Evolutionary conservation across 805 yeast species (phyloP), one percentile per base, ranked within the genome.

Genomic region (Candida odintsovae): DNA sequence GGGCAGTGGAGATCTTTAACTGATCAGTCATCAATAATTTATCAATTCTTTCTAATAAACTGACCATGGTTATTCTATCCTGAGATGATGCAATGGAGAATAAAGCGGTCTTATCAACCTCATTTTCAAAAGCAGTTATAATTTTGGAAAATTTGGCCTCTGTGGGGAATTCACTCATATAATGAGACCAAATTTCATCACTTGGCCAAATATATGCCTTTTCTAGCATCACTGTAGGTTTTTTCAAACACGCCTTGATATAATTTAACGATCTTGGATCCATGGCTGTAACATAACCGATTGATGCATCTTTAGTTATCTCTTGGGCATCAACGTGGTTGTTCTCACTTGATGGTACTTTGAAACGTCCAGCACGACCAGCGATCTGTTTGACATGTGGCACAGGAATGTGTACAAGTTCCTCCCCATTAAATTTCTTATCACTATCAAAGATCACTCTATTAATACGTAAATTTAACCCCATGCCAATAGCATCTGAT

Each of bases 401-500:
- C 4, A 75, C 66, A 0, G 85, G 70, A 26, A 94, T 63, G 1
- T 61, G 61, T 9, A 64, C 65, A 49, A 71, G 66, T 15, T 63
- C 65, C 13, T 57, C 60, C 6, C 97, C 97, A 59, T 89, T 78
- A 55, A 76, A 90, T 64, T 94, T 94, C 42, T 62, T 62, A 23
- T 77, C 68, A 0, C 83, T 73, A 16, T 85, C 78, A 60, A 94
- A 90, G 1, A 94, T 75, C 6, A 94, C 77, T 49, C 98, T 70
- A 48, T 82, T 79, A 53, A 94, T 90, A 22, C 86, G 83, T 57
- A 94, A 70, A 59, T 94, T 94, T 45, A 94, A 72, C 0, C 99
- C 99, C 97, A 94, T 92, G 2, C 99, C 99, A 51, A 94, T 82
- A 0, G 99, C 99, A 68, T 94, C 98, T 2, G 96, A 86, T 1